These are phyloP conservation scores for Truncatella angustata DNA, from an alignment of 2,329 filamentous ascomycete genomes.

Conservation along the genomic window DNA sequence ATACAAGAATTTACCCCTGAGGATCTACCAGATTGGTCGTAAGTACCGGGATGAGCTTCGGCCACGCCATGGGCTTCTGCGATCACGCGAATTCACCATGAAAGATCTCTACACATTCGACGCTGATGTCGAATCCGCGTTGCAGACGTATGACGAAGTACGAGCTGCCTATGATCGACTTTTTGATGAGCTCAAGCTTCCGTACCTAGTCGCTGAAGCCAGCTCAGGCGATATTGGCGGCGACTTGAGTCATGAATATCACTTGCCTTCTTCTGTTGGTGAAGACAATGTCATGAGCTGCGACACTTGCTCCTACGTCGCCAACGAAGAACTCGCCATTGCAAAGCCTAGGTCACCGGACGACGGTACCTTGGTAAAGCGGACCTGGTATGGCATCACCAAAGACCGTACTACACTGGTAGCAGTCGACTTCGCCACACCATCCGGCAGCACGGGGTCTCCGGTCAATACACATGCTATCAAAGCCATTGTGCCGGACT, in stretches of 20 bases:
- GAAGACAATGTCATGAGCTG: constrained; percentile 86
- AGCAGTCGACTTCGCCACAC: constrained; percentile 63
- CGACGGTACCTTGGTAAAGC: constrained; percentile 8
- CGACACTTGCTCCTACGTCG: constrained; percentile 67
- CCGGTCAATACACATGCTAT: constrained; percentile 56
- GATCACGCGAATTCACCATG: constrained; percentile 92
- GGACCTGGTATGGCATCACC: constrained; percentile 63
- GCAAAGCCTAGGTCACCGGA: constrained; percentile 18
- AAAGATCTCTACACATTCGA: constrained; percentile 99
- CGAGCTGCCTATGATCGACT: constrained; percentile 71
- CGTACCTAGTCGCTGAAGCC: constrained; percentile 81
- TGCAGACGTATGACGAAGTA: constrained; percentile 77
- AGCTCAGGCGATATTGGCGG: constrained; percentile 97
- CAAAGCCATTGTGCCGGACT: constrained; percentile 61
- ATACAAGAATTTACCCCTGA: constrained; percentile 81
- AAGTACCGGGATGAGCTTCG: constrained; percentile 94
- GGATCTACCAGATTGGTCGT: constrained; percentile 87
- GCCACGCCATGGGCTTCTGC: constrained; percentile 82
- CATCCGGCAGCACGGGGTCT: constrained; percentile 22
- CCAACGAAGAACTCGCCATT: constrained; percentile 82
- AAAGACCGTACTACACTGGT: constrained; percentile 67
- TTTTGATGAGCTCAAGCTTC: constrained; percentile 79
- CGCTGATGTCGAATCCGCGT: constrained; percentile 60
- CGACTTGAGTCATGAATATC: constrained; percentile 90
- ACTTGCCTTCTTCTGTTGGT: constrained; percentile 74